Conservation (phyloP, 495 filamentous ascomycete genomes). For the Aspergillus sclerotioniger region DNA sequence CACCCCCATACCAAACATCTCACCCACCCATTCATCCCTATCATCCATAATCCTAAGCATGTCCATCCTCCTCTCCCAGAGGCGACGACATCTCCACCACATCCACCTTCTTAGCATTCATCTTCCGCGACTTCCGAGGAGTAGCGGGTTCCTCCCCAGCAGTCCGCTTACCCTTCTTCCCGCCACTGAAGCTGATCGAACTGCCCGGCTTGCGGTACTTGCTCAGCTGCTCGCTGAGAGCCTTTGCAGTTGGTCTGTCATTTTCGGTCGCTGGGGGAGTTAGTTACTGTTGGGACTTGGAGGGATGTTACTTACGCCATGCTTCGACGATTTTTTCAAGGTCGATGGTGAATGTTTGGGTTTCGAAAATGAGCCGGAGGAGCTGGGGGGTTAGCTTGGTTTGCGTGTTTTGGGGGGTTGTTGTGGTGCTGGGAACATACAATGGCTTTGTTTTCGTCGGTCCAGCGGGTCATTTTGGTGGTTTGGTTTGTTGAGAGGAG, state of each 20-base stretch:
- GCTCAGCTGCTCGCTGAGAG: not conserved
- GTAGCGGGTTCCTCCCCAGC: not conserved
- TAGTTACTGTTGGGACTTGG: not conserved
- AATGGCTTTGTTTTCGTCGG: not conserved
- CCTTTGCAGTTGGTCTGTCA: not conserved
- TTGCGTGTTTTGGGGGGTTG: not conserved
- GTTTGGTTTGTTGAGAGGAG: not conserved
- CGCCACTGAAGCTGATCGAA: not conserved
- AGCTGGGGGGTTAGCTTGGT: not conserved
- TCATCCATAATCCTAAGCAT: not conserved
- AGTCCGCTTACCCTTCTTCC: not conserved
- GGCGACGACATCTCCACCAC: not conserved
- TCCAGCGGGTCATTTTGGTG: conserved; percentile 1
- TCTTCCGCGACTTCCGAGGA: conserved; percentile 1
- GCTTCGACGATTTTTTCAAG: not conserved
- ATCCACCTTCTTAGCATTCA: not conserved
- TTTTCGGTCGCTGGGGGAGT: not conserved
- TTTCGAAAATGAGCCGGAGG: conserved; percentile 1
- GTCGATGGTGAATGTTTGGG: not conserved
- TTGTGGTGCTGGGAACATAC: not conserved
- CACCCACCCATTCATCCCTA: not conserved
- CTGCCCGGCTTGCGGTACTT: not conserved
- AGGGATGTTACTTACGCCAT: conserved; percentile 1
- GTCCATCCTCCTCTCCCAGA: not conserved
- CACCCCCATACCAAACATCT: not conserved